phyloP scores from a whole-genome alignment of 805 yeast species.

The Suhomyces faveliae region DNA sequence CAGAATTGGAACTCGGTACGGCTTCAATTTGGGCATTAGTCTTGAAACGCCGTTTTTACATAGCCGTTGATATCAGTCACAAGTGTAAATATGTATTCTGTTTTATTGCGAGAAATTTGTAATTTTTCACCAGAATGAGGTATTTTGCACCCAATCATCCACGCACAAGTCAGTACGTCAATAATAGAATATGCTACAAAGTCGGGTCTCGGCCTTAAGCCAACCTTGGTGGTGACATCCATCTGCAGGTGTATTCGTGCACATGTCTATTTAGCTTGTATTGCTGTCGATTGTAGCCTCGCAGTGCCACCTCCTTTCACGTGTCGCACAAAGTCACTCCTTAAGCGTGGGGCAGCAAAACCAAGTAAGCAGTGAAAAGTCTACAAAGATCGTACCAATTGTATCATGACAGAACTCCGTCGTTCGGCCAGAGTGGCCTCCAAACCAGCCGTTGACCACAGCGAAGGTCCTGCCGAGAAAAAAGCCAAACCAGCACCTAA shows the following conservation, averaged over 20 bases:
- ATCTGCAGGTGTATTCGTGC: background rate
- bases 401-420: slow-evolving; percentile 36
- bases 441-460: slow-evolving; percentile 10
- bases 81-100: too few relatives aligned
- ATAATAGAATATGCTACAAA: background rate
- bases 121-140: background rate
- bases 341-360: background rate
- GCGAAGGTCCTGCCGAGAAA: slow-evolving; percentile 14
- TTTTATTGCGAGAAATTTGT: background rate
- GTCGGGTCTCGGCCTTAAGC: background rate
- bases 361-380: background rate
- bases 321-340: slow-evolving; percentile 2
- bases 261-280: background rate
- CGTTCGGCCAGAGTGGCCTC: slow-evolving; percentile 34
- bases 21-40: too few relatives aligned
- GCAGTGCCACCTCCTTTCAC: slow-evolving; percentile 2
- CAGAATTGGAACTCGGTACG: too few relatives aligned
- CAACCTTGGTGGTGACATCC: background rate
- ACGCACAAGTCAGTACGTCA: too few relatives aligned
- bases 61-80: too few relatives aligned
- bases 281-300: background rate
- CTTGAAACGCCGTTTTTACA: too few relatives aligned
- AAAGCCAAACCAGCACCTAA: slow-evolving; percentile 8
- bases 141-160: slow-evolving; percentile 1
- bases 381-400: background rate